Percentiles rank a stretch among this genome's conserved stretches.
Evolutionary conservation across 306 rosid species (phyloP).

Genomic region (Sindora glabra): DNA sequence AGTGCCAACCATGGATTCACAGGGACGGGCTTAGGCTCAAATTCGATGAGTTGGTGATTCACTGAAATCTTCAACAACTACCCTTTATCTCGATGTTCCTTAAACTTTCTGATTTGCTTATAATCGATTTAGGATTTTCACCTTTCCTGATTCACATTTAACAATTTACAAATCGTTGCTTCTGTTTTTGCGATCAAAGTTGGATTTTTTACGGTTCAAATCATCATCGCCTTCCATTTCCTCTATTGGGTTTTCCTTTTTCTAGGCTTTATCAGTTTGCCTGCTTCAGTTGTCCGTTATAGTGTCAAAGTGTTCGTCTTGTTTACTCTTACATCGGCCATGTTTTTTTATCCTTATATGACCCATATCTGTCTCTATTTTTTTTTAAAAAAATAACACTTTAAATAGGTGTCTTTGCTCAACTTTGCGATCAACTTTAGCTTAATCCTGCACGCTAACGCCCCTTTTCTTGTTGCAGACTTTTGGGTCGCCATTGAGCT

Average conservation of each 20-base stretch:
- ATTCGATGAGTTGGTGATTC: neutral
- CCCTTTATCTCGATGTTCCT: neutral
- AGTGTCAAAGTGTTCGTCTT: conserved; percentile 5
- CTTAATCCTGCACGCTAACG: conserved; percentile 53
- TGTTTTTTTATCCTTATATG: conserved; percentile 45
- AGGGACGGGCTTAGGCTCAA: neutral
- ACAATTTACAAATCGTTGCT: neutral
- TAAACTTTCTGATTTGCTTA: neutral
- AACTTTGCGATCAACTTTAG: conserved; percentile 26
- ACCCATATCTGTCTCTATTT: neutral
- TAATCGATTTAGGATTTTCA: neutral
- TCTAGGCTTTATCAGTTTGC: neutral
- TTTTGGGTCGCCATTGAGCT: conserved; percentile 33
- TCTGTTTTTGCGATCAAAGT: neutral
- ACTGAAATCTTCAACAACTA: neutral
- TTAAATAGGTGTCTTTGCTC: conserved; percentile 23
- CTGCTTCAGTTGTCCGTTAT: neutral
- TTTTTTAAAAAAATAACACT: neutral
- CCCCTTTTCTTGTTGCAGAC: conserved; percentile 35
- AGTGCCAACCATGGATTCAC: neutral
- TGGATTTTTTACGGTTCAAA: conserved; percentile 19
- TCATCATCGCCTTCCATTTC: conserved; percentile 16
- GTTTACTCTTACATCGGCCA: conserved; percentile 15
- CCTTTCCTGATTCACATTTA: neutral
- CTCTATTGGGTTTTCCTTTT: neutral